These are phyloP conservation scores for Xylariaceae sp. DNA, from an alignment of 2,329 filamentous ascomycete species.

Conservation along the genomic window DNA sequence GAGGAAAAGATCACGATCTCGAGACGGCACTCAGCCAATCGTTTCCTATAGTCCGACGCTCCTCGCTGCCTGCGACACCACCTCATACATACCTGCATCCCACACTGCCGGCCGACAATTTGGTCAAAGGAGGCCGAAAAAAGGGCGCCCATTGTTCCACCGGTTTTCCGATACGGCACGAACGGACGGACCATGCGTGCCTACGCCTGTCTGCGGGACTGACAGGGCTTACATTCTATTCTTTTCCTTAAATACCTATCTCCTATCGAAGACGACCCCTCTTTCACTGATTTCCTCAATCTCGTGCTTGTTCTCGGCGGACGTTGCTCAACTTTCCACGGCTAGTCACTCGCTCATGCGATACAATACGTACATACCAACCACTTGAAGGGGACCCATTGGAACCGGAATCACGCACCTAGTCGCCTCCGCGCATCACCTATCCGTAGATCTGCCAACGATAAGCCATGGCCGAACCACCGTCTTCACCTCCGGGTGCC, in stretches of 20 bases:
- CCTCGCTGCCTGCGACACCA: constrained; percentile 9
- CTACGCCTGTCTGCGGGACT: constrained; percentile 9
- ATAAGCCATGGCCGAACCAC: constrained; percentile 50
- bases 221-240: constrained; percentile 8
- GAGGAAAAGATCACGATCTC: constrained; percentile 1
- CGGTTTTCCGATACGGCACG: neutral
- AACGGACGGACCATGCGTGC: constrained; percentile 13
- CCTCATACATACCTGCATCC: constrained; percentile 1
- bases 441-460: neutral
- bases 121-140: neutral
- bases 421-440: neutral
- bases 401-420: constrained; percentile 3
- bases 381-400: constrained; percentile 12
- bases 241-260: constrained; percentile 8
- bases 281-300: constrained; percentile 11
- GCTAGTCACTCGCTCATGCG: constrained; percentile 11
- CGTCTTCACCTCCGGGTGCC: constrained; percentile 57
- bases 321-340: neutral
- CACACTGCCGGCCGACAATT: neutral
- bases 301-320: constrained; percentile 1
- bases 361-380: neutral
- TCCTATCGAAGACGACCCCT: neutral
- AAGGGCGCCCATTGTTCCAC: neutral
- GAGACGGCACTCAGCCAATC: constrained; percentile 6
- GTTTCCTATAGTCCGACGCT: neutral